Percentiles rank a stretch among this genome's conserved stretches.
Evolutionary conservation across 2,329 filamentous ascomycete genomes (phyloP).

Genomic region (Epichloe uncinata): DNA sequence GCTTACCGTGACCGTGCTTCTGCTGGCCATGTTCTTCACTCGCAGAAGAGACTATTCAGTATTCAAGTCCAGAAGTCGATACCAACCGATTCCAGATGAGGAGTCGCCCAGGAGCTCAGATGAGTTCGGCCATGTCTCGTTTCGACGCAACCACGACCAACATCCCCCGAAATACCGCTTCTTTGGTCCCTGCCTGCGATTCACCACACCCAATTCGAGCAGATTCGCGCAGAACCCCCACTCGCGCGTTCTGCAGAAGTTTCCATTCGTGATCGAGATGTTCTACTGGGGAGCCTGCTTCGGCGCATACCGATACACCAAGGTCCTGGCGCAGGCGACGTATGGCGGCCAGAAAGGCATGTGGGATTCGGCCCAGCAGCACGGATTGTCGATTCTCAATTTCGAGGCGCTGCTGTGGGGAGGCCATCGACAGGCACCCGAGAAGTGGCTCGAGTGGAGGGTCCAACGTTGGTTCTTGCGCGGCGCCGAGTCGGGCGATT

Average conservation of each 20-base stretch:
- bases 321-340: constrained; percentile 6
- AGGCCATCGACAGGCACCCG: constrained; percentile 4
- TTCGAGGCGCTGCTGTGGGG: constrained; percentile 7
- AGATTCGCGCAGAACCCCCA: constrained; percentile 46
- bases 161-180: constrained; percentile 9
- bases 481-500: constrained; percentile 30
- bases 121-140: constrained; percentile 8
- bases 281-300: constrained; percentile 50
- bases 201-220: constrained; percentile 48
- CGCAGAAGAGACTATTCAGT: constrained; percentile 22
- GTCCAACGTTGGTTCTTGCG: constrained; percentile 47
- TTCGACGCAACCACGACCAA: constrained; percentile 3
- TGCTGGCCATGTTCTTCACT: constrained; percentile 24
- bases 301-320: constrained; percentile 6
- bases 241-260: constrained; percentile 49
- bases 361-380: constrained; percentile 26
- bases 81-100: constrained; percentile 13
- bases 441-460: constrained; percentile 8
- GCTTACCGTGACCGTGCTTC: constrained; percentile 24
- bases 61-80: constrained; percentile 10
- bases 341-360: constrained; percentile 7
- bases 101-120: constrained; percentile 13
- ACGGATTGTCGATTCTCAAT: constrained; percentile 4
- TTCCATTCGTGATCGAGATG: constrained; percentile 60
- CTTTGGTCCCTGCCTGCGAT: constrained; percentile 10